A percentile compares a stretch with the other conserved stretches of the same genome.
These are phyloP conservation scores for Pseudopyrenochaeta lycopersici DNA, from an alignment of 2,329 filamentous ascomycete genomes.

Conservation along the genomic window DNA sequence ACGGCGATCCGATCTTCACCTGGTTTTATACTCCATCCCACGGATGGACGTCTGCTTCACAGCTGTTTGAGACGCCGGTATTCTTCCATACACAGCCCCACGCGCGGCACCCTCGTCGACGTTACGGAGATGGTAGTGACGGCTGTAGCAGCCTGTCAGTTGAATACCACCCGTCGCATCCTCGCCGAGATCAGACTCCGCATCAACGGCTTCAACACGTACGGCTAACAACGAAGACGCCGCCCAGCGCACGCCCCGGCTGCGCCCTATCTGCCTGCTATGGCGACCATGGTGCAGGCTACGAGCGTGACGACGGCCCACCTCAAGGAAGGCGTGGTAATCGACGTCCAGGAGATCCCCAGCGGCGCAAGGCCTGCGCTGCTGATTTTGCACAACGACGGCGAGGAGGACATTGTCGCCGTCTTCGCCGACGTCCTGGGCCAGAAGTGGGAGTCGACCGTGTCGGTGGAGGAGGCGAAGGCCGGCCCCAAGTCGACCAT, in stretches of 20 bases:
- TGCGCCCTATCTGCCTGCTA: conserved; percentile 27
- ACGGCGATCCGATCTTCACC: conserved; percentile 40
- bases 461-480: conserved; percentile 64
- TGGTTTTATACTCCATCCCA: conserved; percentile 38
- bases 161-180: conserved; percentile 51
- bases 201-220: conserved; percentile 55
- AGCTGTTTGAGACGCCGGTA: conserved; percentile 33
- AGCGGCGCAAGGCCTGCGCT: conserved; percentile 49
- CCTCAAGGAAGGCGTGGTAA: conserved; percentile 43
- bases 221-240: conserved; percentile 43
- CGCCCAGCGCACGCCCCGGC: conserved; percentile 21
- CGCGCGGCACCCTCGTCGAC: conserved; percentile 29
- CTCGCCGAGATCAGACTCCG: conserved; percentile 49
- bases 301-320: conserved; percentile 39
- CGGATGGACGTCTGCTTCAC: conserved; percentile 29
- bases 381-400: conserved; percentile 71
- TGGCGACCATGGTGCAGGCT: conserved; percentile 51
- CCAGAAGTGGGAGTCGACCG: conserved; percentile 71
- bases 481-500: conserved; percentile 69
- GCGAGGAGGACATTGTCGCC: conserved; percentile 77
- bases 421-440: conserved; percentile 82
- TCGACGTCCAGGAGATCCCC: conserved; percentile 48
- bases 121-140: conserved; percentile 49
- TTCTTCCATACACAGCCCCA: conserved; percentile 38
- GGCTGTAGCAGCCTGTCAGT: conserved; percentile 39